Percentiles rank a stretch among this genome's conserved stretches.
Evolutionary conservation across 192 early-diverging fungal species (phyloP).

Genomic region (Coemansia sp.): DNA sequence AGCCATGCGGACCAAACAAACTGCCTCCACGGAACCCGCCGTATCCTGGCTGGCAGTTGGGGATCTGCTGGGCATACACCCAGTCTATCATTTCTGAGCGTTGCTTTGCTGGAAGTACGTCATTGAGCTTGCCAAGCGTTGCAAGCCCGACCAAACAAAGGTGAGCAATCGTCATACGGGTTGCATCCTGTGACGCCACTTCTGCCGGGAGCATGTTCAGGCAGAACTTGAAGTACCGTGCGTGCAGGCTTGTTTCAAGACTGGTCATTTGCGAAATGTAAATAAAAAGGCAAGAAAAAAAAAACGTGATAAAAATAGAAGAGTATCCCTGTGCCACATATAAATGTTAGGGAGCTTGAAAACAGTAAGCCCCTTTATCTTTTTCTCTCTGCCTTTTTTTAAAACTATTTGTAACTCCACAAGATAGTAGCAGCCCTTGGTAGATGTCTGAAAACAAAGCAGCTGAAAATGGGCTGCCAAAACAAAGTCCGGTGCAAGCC

Average conservation of each 20-base stretch:
- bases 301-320: too few species aligned
- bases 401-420: not conserved
- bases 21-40: slow-evolving; percentile 57
- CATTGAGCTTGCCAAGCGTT: slow-evolving; percentile 68
- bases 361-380: too few species aligned
- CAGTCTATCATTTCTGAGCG: slow-evolving; percentile 81
- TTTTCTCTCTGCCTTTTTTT: not conserved
- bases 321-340: too few species aligned
- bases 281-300: too few species aligned
- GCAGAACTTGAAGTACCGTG: slow-evolving; percentile 68
- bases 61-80: slow-evolving; percentile 94
- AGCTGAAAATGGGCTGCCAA: not conserved
- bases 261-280: not conserved
- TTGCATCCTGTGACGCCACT: slow-evolving; percentile 68
- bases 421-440: not conserved
- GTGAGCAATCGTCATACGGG: slow-evolving; percentile 84
- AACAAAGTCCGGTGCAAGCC: not conserved
- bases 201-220: slow-evolving; percentile 70
- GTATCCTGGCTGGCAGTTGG: slow-evolving; percentile 24
- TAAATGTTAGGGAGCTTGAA: too few species aligned
- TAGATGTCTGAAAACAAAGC: not conserved
- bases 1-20: slow-evolving; percentile 41
- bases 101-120: slow-evolving; percentile 52
- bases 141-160: slow-evolving; percentile 82
- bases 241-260: slow-evolving; percentile 58